Conservation (phyloP, 2,329 filamentous ascomycete species). For the Ceratocystiopsis brevicomis region DNA sequence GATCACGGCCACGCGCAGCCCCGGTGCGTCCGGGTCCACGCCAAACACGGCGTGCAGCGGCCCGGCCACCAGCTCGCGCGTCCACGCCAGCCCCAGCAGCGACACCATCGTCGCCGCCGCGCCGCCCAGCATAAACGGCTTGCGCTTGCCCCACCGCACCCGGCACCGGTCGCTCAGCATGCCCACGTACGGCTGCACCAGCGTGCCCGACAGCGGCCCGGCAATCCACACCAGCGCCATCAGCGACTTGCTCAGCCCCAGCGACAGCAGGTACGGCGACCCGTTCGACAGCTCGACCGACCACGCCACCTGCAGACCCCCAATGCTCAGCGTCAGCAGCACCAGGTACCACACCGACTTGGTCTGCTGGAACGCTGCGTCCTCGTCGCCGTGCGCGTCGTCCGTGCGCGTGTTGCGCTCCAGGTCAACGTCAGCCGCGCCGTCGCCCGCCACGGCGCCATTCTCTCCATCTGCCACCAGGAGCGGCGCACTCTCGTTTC, state of each 20-base stretch:
- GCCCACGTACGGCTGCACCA: constrained; percentile 69
- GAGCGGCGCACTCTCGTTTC: not conserved
- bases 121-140: constrained; percentile 63
- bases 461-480: constrained; percentile 1
- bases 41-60: constrained; percentile 47
- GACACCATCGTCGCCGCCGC: constrained; percentile 46
- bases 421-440: constrained; percentile 15
- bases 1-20: constrained; percentile 48
- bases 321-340: constrained; percentile 68
- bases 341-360: constrained; percentile 78
- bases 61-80: constrained; percentile 50
- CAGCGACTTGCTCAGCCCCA: constrained; percentile 65
- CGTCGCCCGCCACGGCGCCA: not conserved
- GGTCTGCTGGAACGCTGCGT: constrained; percentile 36
- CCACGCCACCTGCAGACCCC: constrained; percentile 86
- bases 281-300: constrained; percentile 88
- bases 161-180: constrained; percentile 66
- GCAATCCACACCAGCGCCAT: constrained; percentile 76
- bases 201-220: constrained; percentile 56
- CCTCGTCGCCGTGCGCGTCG: constrained; percentile 18
- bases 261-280: constrained; percentile 63
- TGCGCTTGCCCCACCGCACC: constrained; percentile 55
- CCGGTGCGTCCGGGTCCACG: constrained; percentile 42
- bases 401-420: constrained; percentile 1
- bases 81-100: constrained; percentile 55